phyloP scores from a whole-genome alignment of 352 stramenopile genomes.

The Globisporangium echinulatum region DNA sequence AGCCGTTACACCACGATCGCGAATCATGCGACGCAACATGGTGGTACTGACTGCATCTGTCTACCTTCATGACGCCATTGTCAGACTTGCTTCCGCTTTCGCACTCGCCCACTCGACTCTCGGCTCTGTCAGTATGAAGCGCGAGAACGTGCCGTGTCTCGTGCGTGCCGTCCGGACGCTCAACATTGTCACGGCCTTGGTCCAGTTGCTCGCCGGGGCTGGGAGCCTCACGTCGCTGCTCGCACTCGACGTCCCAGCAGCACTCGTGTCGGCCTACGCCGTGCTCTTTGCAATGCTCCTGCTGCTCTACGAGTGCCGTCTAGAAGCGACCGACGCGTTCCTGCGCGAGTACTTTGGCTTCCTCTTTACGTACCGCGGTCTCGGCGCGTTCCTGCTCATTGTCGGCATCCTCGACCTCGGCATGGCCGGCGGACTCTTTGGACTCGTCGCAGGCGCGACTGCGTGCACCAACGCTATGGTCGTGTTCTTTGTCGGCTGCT shows the following conservation, averaged over 20 bases:
- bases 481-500: conserved; percentile 28
- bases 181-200: conserved; percentile 34
- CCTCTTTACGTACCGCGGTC: conserved; percentile 46
- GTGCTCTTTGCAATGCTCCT: conserved; percentile 43
- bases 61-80: no score
- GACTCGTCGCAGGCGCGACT: conserved; percentile 21
- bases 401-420: conserved; percentile 54
- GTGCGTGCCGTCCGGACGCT: conserved; percentile 24
- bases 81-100: no score
- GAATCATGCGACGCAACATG: no score
- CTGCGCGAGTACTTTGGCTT: conserved; percentile 57
- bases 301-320: conserved; percentile 46
- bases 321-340: conserved; percentile 32
- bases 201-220: conserved; percentile 34
- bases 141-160: conserved; percentile 23
- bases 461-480: conserved; percentile 38
- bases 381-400: conserved; percentile 46
- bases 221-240: conserved; percentile 38
- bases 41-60: no score
- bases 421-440: conserved; percentile 36
- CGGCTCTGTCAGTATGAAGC: conserved; percentile 6
- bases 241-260: conserved; percentile 24
- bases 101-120: background rate
- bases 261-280: conserved; percentile 48
- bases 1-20: no score